Conservation (phyloP, 2,329 filamentous ascomycete species). For the Acephala macrosclerotiorum region DNA sequence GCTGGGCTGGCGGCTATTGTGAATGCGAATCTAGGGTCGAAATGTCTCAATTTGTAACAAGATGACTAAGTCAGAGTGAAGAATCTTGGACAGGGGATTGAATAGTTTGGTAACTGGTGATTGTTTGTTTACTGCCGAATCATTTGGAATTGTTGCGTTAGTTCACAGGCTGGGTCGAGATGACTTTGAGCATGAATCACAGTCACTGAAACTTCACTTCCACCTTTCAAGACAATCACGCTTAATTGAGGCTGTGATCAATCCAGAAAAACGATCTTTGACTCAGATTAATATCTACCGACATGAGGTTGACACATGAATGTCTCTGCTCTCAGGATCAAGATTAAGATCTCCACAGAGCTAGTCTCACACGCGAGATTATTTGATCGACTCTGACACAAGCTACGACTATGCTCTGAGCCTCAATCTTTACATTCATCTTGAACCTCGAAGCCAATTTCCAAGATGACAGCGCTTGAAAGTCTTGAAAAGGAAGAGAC, state of each 20-base stretch:
- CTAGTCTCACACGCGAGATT: neutral
- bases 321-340: neutral
- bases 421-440: neutral
- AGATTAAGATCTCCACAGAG: neutral
- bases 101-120: neutral
- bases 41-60: neutral
- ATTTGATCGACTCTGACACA: neutral
- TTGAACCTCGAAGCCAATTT: too few relatives aligned
- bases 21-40: neutral
- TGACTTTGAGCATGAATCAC: neutral
- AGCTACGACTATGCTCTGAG: neutral
- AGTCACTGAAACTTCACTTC: too few relatives aligned
- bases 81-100: neutral
- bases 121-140: neutral
- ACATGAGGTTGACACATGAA: neutral
- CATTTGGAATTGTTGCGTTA: neutral
- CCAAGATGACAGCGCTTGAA: neutral
- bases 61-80: neutral
- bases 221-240: too few relatives aligned
- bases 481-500: neutral
- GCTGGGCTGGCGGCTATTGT: conserved; percentile 8
- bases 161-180: neutral
- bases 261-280: neutral
- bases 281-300: neutral
- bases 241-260: neutral